These are phyloP conservation scores for Gracilaria caudata DNA, from an alignment of 23 red algal genomes.

Conservation along the genomic window DNA sequence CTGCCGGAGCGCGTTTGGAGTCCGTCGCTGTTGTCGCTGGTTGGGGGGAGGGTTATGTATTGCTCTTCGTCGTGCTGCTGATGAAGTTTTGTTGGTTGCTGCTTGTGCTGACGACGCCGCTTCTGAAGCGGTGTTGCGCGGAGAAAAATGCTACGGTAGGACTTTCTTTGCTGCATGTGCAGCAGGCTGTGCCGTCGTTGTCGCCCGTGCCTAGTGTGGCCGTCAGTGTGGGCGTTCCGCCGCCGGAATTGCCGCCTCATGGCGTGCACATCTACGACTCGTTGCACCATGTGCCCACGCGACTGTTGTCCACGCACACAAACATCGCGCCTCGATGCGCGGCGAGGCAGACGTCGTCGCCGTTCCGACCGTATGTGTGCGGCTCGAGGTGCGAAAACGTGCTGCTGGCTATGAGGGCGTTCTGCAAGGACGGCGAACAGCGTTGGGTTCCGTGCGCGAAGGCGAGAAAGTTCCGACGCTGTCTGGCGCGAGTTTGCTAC, in stretches of 20 bases:
- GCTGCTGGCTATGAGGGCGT: constrained; percentile 41
- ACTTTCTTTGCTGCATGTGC: neutral
- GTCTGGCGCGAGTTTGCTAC: constrained; percentile 50
- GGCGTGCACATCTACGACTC: constrained; percentile 57
- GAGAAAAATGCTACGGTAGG: neutral
- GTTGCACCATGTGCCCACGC: constrained; percentile 39
- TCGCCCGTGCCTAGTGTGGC: neutral
- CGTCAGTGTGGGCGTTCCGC: neutral
- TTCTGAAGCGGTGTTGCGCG: neutral
- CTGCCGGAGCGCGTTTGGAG: too few species aligned
- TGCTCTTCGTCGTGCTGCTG: neutral
- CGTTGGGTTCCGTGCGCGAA: constrained; percentile 45
- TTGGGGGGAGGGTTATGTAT: neutral
- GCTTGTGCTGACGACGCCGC: neutral
- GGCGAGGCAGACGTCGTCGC: neutral
- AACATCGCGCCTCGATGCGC: constrained; percentile 13
- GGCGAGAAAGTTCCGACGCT: constrained; percentile 62
- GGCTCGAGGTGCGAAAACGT: constrained; percentile 46
- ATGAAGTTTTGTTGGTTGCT: constrained; percentile 17
- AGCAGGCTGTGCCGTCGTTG: neutral
- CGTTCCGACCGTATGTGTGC: constrained; percentile 40
- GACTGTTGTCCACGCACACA: constrained; percentile 1
- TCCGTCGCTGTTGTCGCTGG: neutral
- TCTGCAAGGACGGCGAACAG: neutral
- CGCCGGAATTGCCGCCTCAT: constrained; percentile 20